Evolutionary conservation across 805 yeast genomes (phyloP), one percentile per base, ranked within the genome.

Genomic region (Myxozyma nipponensis): DNA sequence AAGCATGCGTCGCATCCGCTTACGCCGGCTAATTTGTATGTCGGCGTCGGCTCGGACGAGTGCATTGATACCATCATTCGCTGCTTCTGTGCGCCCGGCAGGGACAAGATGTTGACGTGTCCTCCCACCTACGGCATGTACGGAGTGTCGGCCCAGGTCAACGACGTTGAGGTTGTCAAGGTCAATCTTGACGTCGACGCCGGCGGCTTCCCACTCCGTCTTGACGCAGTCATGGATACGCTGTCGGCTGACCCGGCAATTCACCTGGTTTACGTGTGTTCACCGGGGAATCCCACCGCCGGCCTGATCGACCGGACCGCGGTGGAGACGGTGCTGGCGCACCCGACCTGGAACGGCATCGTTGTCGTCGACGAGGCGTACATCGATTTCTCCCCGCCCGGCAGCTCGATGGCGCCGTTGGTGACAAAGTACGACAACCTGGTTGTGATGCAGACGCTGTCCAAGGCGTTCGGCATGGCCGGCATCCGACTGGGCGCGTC

Each of bases 111-210:
- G 63, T 70, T 93, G 60, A 79, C 81, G 1, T 83, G 95, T 66
- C 96, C 98, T 2, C 98, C 98, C 39, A 93, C 98, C 0, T 93
- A 93, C 64, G 97, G 98, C 4, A 93, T 93, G 98, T 93, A 93
- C 73, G 71, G 85, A 3, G 90, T 93, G 30, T 84, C 95, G 64
- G 95, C 97, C 1, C 79, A 81, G 25, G 84, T 93, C 52, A 93
- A 93, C 64, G 98, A 93, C 62, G 86, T 91, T 7, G 86, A 75
- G 24, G 73, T 86, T 36, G 87, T 81, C 15, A 74, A 77, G 52
- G 90, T 88, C 17, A 90, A 95, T 6, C 76, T 90, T 34, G 78
- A 80, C 43, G 78, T 84, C 54, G 75, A 75, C 44, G 47, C 50
- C 4, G 50, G 58, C 2, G 71, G 76, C n/a, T 84, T 85, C 66